Evolutionary conservation across 345 rosid species (phyloP).

Genomic region (Anacardium occidentale): DNA sequence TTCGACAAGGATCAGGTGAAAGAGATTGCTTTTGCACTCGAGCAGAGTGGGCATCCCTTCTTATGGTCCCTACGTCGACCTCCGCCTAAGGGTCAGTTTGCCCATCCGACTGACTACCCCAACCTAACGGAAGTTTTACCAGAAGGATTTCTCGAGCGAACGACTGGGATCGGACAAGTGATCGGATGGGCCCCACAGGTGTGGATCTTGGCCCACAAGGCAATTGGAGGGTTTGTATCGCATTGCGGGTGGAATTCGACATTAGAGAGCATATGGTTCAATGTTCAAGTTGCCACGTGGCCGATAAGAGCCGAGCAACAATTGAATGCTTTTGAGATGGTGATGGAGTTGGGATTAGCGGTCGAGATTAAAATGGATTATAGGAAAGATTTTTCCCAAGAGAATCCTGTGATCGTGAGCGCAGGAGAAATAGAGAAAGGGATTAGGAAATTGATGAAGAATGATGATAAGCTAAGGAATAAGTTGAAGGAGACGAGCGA

Average conservation of each 20-base stretch:
- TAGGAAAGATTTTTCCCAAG: background rate
- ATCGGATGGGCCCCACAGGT: slow-evolving; percentile 61
- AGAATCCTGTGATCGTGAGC: background rate
- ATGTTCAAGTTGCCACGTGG: slow-evolving; percentile 50
- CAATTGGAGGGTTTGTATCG: slow-evolving; percentile 58
- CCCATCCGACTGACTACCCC: slow-evolving; percentile 16
- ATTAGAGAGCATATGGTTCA: slow-evolving; percentile 54
- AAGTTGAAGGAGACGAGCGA: slow-evolving; percentile 30
- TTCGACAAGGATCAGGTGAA: slow-evolving; percentile 43
- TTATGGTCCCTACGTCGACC: slow-evolving; percentile 48
- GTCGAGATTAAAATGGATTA: slow-evolving; percentile 43
- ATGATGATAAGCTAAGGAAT: slow-evolving; percentile 26
- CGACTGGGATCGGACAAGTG: slow-evolving; percentile 36
- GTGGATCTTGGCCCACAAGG: slow-evolving; percentile 20
- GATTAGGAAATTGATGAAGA: slow-evolving; percentile 32
- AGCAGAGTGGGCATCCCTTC: slow-evolving; percentile 39
- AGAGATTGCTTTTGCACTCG: slow-evolving; percentile 51
- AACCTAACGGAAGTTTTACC: slow-evolving; percentile 40
- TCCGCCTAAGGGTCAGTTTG: slow-evolving; percentile 8
- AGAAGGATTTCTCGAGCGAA: slow-evolving; percentile 48
- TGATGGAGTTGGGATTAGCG: slow-evolving; percentile 38
- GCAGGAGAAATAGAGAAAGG: slow-evolving; percentile 38
- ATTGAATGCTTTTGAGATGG: slow-evolving; percentile 48
- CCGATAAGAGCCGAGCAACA: slow-evolving; percentile 56
- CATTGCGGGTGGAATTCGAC: slow-evolving; percentile 69